A percentile compares a stretch with the other conserved stretches of the same genome.
These are phyloP conservation scores for Hypoxylon trugodes DNA, from an alignment of 495 filamentous ascomycete species.

Conservation along the genomic window DNA sequence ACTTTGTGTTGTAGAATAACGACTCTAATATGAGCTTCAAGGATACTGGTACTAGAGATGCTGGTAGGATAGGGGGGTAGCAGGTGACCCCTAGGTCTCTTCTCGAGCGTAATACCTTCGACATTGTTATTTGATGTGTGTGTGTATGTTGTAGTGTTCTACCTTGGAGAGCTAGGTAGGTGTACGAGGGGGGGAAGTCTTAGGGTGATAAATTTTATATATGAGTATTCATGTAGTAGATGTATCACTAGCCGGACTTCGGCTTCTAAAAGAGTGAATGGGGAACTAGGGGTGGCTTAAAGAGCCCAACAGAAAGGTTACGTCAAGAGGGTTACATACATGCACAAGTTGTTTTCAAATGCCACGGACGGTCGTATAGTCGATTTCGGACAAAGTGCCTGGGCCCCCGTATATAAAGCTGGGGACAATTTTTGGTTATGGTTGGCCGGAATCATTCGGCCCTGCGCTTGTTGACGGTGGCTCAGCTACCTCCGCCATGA, in stretches of 20 bases:
- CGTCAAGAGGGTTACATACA: constrained; percentile 4
- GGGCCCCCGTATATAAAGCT: not conserved
- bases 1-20: not conserved
- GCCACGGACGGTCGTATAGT: not conserved
- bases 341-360: not conserved
- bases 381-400: not conserved
- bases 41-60: not conserved
- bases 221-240: not conserved
- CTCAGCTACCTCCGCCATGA: too few relatives aligned
- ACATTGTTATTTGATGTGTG: not conserved
- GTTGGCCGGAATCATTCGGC: not conserved
- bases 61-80: not conserved
- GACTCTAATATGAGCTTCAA: constrained; percentile 1
- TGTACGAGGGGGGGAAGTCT: not conserved
- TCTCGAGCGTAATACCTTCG: not conserved
- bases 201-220: constrained; percentile 8
- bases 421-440: too few relatives aligned
- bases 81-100: not conserved
- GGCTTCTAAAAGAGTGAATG: not conserved
- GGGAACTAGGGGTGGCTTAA: not conserved
- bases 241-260: not conserved
- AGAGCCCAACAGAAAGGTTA: not conserved
- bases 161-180: too few relatives aligned
- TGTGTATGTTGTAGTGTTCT: too few relatives aligned
- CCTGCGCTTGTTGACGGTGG: too few relatives aligned